phyloP scores from a whole-genome alignment of 805 yeast genomes.

The Candida coleopterorum region DNA sequence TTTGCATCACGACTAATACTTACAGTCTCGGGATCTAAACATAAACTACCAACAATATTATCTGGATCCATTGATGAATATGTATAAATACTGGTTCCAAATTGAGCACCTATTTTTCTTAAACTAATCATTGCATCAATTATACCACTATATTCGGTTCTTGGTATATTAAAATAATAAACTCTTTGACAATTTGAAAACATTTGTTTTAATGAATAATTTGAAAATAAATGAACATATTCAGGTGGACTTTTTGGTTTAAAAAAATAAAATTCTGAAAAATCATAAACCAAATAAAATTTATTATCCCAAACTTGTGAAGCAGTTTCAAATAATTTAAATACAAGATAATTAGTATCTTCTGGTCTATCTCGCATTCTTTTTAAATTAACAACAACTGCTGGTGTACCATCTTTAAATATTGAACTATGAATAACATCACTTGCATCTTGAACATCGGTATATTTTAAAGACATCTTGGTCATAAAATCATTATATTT shows the following conservation, averaged over 20 bases:
- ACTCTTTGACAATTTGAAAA: slow-evolving; percentile 48
- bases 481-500: slow-evolving; percentile 71
- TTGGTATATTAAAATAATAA: slow-evolving; percentile 49
- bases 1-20: slow-evolving; percentile 34
- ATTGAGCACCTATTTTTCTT: slow-evolving; percentile 14
- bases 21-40: slow-evolving; percentile 31
- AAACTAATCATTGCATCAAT: slow-evolving; percentile 19
- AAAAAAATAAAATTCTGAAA: slow-evolving; percentile 51
- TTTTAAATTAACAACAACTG: slow-evolving; percentile 49
- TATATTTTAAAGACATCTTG: slow-evolving; percentile 53
- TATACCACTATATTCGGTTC: slow-evolving; percentile 17
- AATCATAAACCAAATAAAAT: slow-evolving; percentile 60
- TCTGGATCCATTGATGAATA: slow-evolving; percentile 32
- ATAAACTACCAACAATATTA: slow-evolving; percentile 29
- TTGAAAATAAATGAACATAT: slow-evolving; percentile 33
- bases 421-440: slow-evolving; percentile 61
- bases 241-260: slow-evolving; percentile 15
- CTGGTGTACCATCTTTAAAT: slow-evolving; percentile 69
- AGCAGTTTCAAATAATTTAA: slow-evolving; percentile 57
- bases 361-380: slow-evolving; percentile 27
- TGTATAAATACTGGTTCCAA: slow-evolving; percentile 19
- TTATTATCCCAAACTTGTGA: slow-evolving; percentile 69
- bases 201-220: slow-evolving; percentile 49
- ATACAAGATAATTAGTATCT: slow-evolving; percentile 49
- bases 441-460: slow-evolving; percentile 29